Percentiles rank a stretch among this genome's conserved stretches.
Conservation (phyloP, 2,329 filamentous ascomycete species). For the Aureobasidium lini region DNA sequence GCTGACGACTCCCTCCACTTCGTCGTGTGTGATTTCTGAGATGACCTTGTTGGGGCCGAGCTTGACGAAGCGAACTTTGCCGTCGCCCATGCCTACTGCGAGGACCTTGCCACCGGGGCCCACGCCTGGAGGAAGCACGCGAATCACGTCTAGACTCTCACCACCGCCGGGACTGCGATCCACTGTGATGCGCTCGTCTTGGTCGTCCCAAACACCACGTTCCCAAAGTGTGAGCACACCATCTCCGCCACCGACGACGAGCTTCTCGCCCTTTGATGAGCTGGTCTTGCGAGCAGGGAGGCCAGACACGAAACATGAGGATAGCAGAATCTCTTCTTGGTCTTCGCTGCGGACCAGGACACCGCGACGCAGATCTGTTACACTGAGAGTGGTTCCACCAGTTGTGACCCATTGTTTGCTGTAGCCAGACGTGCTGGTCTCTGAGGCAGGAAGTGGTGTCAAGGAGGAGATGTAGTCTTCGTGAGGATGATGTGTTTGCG, state of each 20-base stretch:
- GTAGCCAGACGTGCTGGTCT: conserved; percentile 77
- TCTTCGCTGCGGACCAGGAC: conserved; percentile 86
- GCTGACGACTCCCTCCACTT: conserved; percentile 75
- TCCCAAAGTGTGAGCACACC: conserved; percentile 92
- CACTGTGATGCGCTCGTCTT: conserved; percentile 80
- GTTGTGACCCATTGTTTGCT: conserved; percentile 94
- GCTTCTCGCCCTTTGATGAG: conserved; percentile 63
- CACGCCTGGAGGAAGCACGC: conserved; percentile 62
- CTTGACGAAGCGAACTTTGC: conserved; percentile 68
- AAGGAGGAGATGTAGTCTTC: conserved; percentile 89
- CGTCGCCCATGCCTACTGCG: conserved; percentile 75
- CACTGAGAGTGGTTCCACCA: conserved; percentile 80
- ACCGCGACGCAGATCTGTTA: conserved; percentile 80
- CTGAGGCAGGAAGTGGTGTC: conserved; percentile 70
- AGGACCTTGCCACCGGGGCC: conserved; percentile 63
- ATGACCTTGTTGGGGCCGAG: conserved; percentile 67
- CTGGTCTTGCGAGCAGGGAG: conserved; percentile 57
- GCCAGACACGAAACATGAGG: conserved; percentile 68
- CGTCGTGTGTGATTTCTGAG: conserved; percentile 65
- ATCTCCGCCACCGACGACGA: conserved; percentile 68
- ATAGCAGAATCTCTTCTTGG: conserved; percentile 89
- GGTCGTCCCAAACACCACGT: conserved; percentile 88
- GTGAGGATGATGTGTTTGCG: conserved; percentile 78
- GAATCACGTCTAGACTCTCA: conserved; percentile 75
- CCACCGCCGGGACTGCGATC: conserved; percentile 53